Base-by-base conservation (phyloP, 2,329 filamentous ascomycete genomes). In the Aspergillus calidoustus region DNA sequence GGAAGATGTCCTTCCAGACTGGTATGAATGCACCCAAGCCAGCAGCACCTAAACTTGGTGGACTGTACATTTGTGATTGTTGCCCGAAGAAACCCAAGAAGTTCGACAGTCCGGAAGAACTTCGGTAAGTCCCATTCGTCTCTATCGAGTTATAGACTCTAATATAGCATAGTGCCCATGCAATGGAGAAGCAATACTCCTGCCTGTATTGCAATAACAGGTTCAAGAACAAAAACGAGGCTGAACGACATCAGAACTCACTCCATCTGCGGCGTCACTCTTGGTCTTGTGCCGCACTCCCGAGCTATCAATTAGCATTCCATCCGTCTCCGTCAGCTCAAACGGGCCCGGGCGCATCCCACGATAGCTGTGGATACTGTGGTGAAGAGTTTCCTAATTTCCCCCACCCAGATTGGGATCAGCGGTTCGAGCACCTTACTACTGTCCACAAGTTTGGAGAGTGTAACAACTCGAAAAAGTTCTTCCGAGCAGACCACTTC, bases 151-250 rank as follows among this genome's bases (percentile, higher is more conserved):
- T 30, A 28, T 19, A 11, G 8, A 15, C 22, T 15, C 49, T 57
- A 57, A 60, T 30, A 38, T 31, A 13, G 13, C 44, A 38, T 72
- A 97, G 94, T 66, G 82, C 89, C 49, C 94, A 98, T 76, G 92
- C 95, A 77, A 89, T 92, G 73, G 95, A 98, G 78, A 98, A 98
- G 78, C 94, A 98, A 78, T 98, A 97, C 76, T 91, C 91, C 65
- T 98, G 94, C 77, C 86, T 88, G 30, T 98, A 92, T 75, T 98
- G 94, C 76, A 91, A 91, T 47, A 97, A 97, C 75, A 89, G 94
- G 11, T 98, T 98, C 83, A 98, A 98, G 80, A 98, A 98, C 81
- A 98, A 98, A 80, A 98, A 98, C 71, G 95, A 98, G 80, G 93
- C 93, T 2, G 94, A 98, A 77, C 88, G 95, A 34, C 94, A 98